A percentile compares a stretch with the other conserved stretches of the same genome.
Conservation (phyloP, 2,329 filamentous ascomycete genomes). For the Pseudogymnoascus sp. region DNA sequence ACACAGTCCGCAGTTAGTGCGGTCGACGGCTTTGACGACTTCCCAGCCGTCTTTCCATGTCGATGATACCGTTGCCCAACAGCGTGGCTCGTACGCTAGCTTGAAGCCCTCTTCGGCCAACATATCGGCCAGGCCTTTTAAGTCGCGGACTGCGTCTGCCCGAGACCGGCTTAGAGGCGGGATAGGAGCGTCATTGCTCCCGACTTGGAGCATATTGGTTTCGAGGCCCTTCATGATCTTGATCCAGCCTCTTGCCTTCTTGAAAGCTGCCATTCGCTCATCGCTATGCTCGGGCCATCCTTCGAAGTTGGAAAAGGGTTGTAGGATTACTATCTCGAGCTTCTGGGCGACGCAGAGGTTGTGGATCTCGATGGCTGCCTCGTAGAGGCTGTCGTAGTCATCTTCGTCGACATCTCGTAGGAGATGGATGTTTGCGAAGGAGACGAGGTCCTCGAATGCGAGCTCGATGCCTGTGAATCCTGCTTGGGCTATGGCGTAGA, state of each 20-base stretch:
- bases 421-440: constrained; percentile 48
- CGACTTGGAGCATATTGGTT: constrained; percentile 62
- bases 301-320: constrained; percentile 71
- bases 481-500: constrained; percentile 53
- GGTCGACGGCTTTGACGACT: constrained; percentile 54
- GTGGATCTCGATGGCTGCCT: constrained; percentile 46
- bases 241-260: constrained; percentile 58
- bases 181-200: constrained; percentile 13
- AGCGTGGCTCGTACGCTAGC: constrained; percentile 75
- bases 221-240: constrained; percentile 62
- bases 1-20: constrained; percentile 63
- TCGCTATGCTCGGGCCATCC: constrained; percentile 55
- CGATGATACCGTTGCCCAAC: constrained; percentile 64
- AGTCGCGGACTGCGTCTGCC: constrained; percentile 15
- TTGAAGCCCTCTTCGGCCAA: constrained; percentile 48
- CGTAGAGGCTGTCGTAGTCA: constrained; percentile 51
- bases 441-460: constrained; percentile 62
- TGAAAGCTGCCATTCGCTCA: constrained; percentile 54
- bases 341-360: constrained; percentile 44
- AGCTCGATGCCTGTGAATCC: constrained; percentile 66
- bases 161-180: neutral
- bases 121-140: constrained; percentile 56
- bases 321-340: constrained; percentile 60
- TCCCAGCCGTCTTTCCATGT: constrained; percentile 63
- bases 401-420: constrained; percentile 43